Base-by-base conservation (phyloP, 768 basidiomycete genomes). In the Boletus sp. region DNA sequence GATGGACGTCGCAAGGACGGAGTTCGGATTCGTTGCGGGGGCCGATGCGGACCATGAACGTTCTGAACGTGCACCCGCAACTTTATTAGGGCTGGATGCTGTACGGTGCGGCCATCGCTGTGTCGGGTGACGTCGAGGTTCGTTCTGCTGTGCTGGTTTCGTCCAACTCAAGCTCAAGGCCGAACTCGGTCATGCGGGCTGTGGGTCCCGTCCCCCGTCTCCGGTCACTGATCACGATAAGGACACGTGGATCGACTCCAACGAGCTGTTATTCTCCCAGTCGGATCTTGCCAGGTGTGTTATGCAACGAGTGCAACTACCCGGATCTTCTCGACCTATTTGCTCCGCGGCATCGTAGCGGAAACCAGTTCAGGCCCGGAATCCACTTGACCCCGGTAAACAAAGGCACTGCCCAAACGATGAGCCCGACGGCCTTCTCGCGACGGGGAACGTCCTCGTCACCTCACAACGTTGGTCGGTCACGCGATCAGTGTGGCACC, bases 251-350 rank as follows among this genome's bases (percentile, higher is more conserved):
- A 50, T 41, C 4, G 35, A 37, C 35, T 37, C 34, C 23, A 44
- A 38, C 13, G 27, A 27, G n/a, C 49, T 21, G 21, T 39, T 19
- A 4, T 14, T 51, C 32, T 13, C 14, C 54, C 33, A 15, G 40
- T 37, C 62, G 55, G 62, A 56, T 60, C 58, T 64, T 56, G 50
- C 47, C 52, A 53, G 61, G 45, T 11, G 37, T 41, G 46, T 42
- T 3, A 42, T 3, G 9, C n/a, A 45, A 37, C 27, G 29, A 49
- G 13, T 15, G 21, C 25, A 30, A 19, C 27, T 25, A 10, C 5
- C 42, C 58, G 62, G 62, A 64, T 51, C 62, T 57, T 60, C 43
- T 49, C 39, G 9, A 23, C 27, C 17, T 35, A 50, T 14, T 49
- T 44, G 43, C 19, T 53, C 61, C 61, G 57, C 61, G 57, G 42